Conservation (phyloP, 73 alveolate genomes). For the Durusdinium trenchii region DNA sequence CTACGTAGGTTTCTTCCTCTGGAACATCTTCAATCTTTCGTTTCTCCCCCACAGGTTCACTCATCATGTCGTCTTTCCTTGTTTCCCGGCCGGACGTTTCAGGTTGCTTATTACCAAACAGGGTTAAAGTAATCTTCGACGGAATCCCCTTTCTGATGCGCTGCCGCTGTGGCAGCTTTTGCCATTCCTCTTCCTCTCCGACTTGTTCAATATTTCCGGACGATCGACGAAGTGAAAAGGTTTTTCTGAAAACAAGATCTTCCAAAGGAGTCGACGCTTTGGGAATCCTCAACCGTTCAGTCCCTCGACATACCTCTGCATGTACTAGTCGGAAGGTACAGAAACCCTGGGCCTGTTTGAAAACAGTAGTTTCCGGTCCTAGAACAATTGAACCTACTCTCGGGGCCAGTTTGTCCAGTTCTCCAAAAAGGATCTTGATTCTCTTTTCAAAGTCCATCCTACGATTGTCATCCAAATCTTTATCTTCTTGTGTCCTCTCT, state of each 20-base stretch:
- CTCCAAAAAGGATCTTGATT: too few relatives aligned
- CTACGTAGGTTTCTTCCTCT: background rate
- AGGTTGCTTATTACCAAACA: background rate
- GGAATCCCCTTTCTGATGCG: background rate
- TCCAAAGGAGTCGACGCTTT: background rate
- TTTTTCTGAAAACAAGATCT: background rate
- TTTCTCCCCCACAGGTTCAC: too few relatives aligned
- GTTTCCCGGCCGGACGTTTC: background rate
- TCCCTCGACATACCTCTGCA: background rate
- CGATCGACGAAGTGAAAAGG: background rate
- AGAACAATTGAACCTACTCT: background rate
- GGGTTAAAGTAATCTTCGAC: background rate
- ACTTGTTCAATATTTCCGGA: background rate
- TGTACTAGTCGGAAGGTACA: background rate
- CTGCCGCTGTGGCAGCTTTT: background rate
- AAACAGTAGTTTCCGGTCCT: background rate
- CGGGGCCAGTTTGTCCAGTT: background rate
- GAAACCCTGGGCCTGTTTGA: background rate
- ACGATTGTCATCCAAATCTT: background rate
- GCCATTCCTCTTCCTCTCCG: conserved; percentile 1
- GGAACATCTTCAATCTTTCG: background rate
- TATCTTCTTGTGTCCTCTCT: background rate
- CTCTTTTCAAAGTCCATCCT: background rate
- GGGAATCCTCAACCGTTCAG: background rate
- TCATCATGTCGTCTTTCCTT: too few relatives aligned